Base-by-base conservation (phyloP, 1,284 basidiomycete species). In the Naganishia sp. region DNA sequence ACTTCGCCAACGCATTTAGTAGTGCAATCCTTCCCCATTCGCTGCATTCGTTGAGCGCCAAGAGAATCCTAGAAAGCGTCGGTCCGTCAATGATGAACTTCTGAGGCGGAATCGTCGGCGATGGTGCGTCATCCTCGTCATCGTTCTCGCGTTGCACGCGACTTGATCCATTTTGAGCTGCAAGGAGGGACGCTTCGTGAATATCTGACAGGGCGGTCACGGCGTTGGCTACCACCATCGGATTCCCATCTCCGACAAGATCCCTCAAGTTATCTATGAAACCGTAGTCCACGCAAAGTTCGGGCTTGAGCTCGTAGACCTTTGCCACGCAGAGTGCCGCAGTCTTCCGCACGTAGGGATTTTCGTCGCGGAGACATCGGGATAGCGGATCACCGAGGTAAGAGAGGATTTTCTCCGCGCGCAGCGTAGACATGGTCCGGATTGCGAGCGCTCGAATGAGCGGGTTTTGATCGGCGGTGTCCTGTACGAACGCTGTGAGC, bases 141-240 rank as follows among this genome's bases (percentile, higher is more conserved):
- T 72, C 69, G 16, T 69, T 69, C 5, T 72, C 72, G 10, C 73
- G 70, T 5, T 55, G 71, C 64, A 71, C 75, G 66, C 70, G 78
- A 70, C 75, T 70, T 23, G 69, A 60, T n/a, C 39, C 39, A 16
- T 33, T 53, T 18, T 66, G 60, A 2, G 64, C 57, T 21, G 61
- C 50, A 21, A 64, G 43, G 6, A 76, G 72, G 3, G 80, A 73
- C 9, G 79, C 79, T 70, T 84, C 82, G 70, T 97, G 93, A 70
- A 99, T 98, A 74, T 99, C 96, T 18, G 90, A 88, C n/a, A 99
- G 82, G 0, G 95, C 94, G 9, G 94, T 93, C 0, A 99, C 94
- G 1, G 96, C 95, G 72, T 99, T 99, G 39, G 96, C 93, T 50
- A 99, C 95, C 61, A 99, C 95, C 94, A 97, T 99, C 0, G 95